Evolutionary conservation across 805 yeast species (phyloP), one percentile per base, ranked within the genome.

Genomic region (Myxozyma neglecta): DNA sequence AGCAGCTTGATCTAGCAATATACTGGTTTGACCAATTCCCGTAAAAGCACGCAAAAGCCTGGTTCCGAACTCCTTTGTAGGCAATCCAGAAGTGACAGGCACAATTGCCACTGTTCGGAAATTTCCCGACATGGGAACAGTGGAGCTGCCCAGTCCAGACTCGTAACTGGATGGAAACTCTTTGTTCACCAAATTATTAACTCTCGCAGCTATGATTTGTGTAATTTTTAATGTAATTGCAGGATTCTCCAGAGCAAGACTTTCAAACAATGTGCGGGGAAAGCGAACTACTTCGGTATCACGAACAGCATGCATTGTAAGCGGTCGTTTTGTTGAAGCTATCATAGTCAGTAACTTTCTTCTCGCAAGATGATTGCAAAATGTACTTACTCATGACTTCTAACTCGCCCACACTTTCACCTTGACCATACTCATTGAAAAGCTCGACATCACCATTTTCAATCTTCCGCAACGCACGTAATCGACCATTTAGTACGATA

Each of bases 201-300:
- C 70, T 50, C 74, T 83, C 29, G 81, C 79, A 0, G 97, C 98
- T 9, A 93, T 96, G 63, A 91, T 82, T 72, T 96, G 77, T 0
- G 97, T 86, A 3, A 93, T 91, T 70, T 90, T 88, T 60, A 94
- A 88, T 85, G 96, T 90, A 42, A 93, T 87, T 0, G 96, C 83
- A 1, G 99, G 98, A 70, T 89, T 87, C 66, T 87, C 89, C 50
- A 88, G 73, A 0, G 97, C 90, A 37, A 93, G 78, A 71, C 88
- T 82, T 67, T 92, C 97, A 74, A 94, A 92, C 56, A 94, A 78
- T 0, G 91, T 83, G 75, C 97, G 83, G 14, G 99, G 98, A 57
- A 93, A 89, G 71, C 97, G 81, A 0, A 97, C 97, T 35, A 93
- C 79, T 73, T 94, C 99, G 0, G 97, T 88, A 68, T 93, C 98